Conservation (phyloP, 2,329 filamentous ascomycete species). For the Colletotrichum agaves region DNA sequence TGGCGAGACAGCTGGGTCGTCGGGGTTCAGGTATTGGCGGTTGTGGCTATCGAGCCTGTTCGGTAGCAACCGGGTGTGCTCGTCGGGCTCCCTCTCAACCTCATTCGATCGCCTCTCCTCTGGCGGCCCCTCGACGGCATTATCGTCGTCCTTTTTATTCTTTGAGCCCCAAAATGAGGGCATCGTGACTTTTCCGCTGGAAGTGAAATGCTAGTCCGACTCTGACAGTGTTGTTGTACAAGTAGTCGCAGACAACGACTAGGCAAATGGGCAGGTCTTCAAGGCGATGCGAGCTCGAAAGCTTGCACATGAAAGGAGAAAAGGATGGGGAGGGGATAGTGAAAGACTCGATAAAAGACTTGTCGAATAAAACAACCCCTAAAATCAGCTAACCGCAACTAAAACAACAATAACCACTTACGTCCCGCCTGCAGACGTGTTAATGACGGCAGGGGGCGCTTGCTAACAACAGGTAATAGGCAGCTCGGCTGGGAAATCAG, state of each 20-base stretch:
- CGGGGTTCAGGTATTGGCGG: constrained; percentile 48
- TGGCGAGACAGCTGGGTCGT: constrained; percentile 74
- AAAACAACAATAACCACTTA: constrained; percentile 1
- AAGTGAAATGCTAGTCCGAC: background rate
- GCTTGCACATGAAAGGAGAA: background rate
- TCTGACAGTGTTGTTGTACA: background rate
- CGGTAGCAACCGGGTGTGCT: constrained; percentile 75
- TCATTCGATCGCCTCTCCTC: constrained; percentile 27
- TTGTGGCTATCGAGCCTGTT: constrained; percentile 67
- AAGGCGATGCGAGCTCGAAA: background rate
- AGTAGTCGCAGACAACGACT: background rate
- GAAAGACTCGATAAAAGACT: background rate
- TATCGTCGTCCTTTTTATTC: constrained; percentile 41
- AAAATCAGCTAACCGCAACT: background rate
- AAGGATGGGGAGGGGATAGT: background rate
- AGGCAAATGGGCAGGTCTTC: too few species aligned
- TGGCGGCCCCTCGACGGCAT: constrained; percentile 41
- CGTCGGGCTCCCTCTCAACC: constrained; percentile 50
- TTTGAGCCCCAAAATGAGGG: constrained; percentile 30
- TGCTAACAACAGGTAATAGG: background rate
- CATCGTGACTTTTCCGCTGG: constrained; percentile 2
- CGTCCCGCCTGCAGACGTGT: constrained; percentile 28
- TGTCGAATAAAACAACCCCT: background rate
- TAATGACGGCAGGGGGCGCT: constrained; percentile 30
- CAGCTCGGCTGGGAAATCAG: too few species aligned